These are phyloP conservation scores for Candida lessepsii DNA, from an alignment of 805 yeast species.

Conservation along the genomic window DNA sequence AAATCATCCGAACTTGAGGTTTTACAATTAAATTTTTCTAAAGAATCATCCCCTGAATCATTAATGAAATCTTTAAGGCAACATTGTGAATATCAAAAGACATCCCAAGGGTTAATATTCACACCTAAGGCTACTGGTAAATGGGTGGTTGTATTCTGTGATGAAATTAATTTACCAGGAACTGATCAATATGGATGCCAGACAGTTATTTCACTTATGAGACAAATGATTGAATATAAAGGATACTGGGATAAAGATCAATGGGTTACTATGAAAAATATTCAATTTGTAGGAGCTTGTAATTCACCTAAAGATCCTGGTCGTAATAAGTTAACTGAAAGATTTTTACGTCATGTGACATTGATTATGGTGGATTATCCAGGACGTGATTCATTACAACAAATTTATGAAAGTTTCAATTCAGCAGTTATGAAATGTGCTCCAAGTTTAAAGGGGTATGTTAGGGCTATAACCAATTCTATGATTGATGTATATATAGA, in stretches of 20 bases:
- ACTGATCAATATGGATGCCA: constrained; percentile 74
- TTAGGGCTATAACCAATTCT: constrained; percentile 52
- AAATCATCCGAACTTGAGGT: constrained; percentile 56
- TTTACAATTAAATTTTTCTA: constrained; percentile 76
- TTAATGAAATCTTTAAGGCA: constrained; percentile 69
- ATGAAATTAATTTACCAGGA: constrained; percentile 83
- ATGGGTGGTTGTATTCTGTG: constrained; percentile 83
- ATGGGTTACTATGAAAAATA: constrained; percentile 64
- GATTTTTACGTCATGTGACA: constrained; percentile 68
- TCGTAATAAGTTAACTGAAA: constrained; percentile 50
- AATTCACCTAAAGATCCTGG: constrained; percentile 86
- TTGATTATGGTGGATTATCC: constrained; percentile 82
- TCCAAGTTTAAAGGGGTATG: constrained; percentile 59
- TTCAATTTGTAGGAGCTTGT: constrained; percentile 94
- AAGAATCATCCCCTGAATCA: constrained; percentile 65
- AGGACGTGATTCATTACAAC: constrained; percentile 53
- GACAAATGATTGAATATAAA: constrained; percentile 67
- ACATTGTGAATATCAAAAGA: constrained; percentile 58
- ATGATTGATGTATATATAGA: constrained; percentile 62
- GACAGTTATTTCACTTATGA: constrained; percentile 61
- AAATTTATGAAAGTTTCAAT: constrained; percentile 64
- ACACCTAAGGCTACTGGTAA: constrained; percentile 61
- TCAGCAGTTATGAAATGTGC: constrained; percentile 55
- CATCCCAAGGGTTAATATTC: constrained; percentile 51
- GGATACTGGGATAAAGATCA: constrained; percentile 74